Base-by-base conservation (phyloP, 1,284 basidiomycete genomes). In the Irpex sp. region DNA sequence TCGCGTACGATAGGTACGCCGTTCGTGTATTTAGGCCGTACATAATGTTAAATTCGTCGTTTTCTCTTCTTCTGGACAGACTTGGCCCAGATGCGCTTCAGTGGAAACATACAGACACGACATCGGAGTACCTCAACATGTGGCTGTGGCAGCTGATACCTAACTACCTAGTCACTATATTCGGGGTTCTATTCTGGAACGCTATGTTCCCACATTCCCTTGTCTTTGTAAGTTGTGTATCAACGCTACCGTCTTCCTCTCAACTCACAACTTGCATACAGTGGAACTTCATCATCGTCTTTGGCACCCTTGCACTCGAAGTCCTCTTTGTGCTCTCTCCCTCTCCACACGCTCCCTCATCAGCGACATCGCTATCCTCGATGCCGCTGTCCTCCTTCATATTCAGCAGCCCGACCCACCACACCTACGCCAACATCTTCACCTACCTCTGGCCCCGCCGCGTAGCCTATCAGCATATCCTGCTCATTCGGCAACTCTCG, bases 1-100 rank as follows among this genome's bases (percentile, higher is more conserved):
- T 92, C 75, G 93, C 93, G 0, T 96, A 96, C 72, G 93, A 96
- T 74, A 79, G 84, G 89, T 88, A 61, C 60, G 80, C 10, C 1
- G 5, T 21, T 28, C 7, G 70, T 2, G 8, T 35, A 45, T 14
- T 10, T 3, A 49, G 16, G 56, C 39, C 7, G 4, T 48, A 16
- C 7, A 7, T 55, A 42, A 42, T 18, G 39, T 18, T 23, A 37
- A 14, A 37, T 37, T 58, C n/a, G n/a, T n/a, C n/a, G n/a, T 61
- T 60, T 21, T 65, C 36, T 58, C 63, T 51, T 61, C 42, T 1
- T 52, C 9, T n/a, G 37, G 47, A 21, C 64, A 82, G 91, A 62
- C 95, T 95, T 68, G 93, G 93, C 0, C 85, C 90, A 3, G 83
- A 86, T 35, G 86, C 88, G 2, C 66, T 92, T 21, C 69, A 67